Base-by-base conservation (phyloP, 139 green algal species). In the Ulvella scutata region DNA sequence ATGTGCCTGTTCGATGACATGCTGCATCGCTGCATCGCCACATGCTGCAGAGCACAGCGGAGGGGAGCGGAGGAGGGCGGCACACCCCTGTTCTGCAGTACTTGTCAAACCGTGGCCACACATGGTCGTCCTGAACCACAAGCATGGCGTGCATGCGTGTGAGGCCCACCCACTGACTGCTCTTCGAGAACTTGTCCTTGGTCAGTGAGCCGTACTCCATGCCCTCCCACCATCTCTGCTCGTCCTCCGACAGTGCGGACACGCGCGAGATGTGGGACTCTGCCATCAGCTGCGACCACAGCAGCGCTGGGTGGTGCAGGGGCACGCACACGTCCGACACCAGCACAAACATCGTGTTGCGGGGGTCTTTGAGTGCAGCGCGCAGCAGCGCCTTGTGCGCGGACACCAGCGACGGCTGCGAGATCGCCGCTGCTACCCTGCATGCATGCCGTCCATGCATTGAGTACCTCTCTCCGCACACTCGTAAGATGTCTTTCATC, bases 311-410 rank as follows among this genome's bases (percentile, higher is more conserved):
- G 20, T 44, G 62, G 76, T 79, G 62, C 37, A 80, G 4, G 3
- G 79, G 79, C 3, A 83, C 74, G 43, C 72, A 76, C 3, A 75
- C 75, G 38, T 80, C 79, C 13, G 75, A 80, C 2, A 83, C 29
- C 9, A 83, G 72, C 44, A 83, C 74, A 43, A 83, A 74, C 29
- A 60, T 59, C 17, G 36, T 51, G 38, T 75, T 78, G 3, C 60
- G 43, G 4, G 75, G 75, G 59, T 83, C 79, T 0, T 10, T 7
- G 38, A 80, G 44, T 6, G 75, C 79, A 4, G 38, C 72, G 4
- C 35, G 38, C 33, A 83, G 28, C 72, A 83, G 72, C 37, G 35
- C 2, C 20, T 73, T 33, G 43, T 75, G 39, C 3, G 75, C 78
- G 62, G 73, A 21, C 3, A 40, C 76, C 2, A 79, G 62, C 36